These are phyloP conservation scores for Picea engelmannii DNA, from an alignment of 83 land plant genomes.

Conservation along the genomic window DNA sequence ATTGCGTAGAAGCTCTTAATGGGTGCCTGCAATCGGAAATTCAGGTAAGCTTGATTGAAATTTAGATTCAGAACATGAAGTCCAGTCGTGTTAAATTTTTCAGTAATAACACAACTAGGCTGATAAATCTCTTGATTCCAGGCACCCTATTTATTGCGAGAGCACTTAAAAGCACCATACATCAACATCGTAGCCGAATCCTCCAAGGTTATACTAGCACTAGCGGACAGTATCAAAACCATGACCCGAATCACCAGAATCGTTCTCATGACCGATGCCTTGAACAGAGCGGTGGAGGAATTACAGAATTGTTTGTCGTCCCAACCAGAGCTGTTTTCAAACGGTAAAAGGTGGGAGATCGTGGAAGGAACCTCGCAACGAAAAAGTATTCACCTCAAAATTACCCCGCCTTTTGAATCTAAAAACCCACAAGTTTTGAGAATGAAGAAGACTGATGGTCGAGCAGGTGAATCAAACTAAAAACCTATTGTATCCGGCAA, in stretches of 20 bases:
- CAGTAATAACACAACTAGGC: not conserved
- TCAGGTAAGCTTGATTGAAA: slow-evolving; percentile 16
- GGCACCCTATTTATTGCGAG: slow-evolving; percentile 22
- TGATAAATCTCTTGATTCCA: slow-evolving; percentile 2
- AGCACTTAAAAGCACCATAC: slow-evolving; percentile 25
- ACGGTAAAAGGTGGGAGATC: no score
- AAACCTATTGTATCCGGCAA: not conserved
- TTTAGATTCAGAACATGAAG: no score
- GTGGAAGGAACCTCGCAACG: no score
- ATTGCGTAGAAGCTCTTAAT: slow-evolving; percentile 19
- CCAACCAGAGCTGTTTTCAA: not conserved
- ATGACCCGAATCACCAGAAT: slow-evolving; percentile 19
- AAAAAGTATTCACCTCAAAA: no score
- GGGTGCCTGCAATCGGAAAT: slow-evolving; percentile 20
- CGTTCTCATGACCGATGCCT: not conserved
- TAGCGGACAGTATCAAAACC: slow-evolving; percentile 21
- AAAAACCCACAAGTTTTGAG: no score
- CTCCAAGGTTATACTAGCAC: slow-evolving; percentile 31
- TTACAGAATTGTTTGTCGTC: not conserved
- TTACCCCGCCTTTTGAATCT: no score
- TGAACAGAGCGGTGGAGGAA: not conserved
- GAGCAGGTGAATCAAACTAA: not conserved
- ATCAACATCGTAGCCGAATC: slow-evolving; percentile 30
- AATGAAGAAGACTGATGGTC: no score
- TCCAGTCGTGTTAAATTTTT: not conserved